A percentile compares a stretch with the other conserved stretches of the same genome.
Conservation (phyloP, 1,284 basidiomycete genomes). For the Cryptococcus jaspeensis region DNA sequence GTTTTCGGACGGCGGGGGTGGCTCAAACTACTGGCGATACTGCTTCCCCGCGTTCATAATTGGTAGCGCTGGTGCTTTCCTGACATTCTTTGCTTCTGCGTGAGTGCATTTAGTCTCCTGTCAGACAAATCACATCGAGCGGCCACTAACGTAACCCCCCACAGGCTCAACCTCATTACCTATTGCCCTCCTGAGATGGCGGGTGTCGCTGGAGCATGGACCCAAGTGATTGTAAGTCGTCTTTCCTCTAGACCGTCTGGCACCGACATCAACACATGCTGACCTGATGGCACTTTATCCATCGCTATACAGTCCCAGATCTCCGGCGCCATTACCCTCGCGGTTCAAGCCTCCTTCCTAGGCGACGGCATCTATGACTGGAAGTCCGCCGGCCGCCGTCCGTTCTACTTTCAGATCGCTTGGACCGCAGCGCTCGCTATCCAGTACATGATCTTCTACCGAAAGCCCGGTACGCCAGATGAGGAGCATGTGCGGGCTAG, state of each 20-base stretch:
- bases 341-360: constrained; percentile 46
- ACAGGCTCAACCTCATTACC: constrained; percentile 30
- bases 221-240: constrained; percentile 38
- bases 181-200: constrained; percentile 44
- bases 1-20: constrained; percentile 39
- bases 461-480: constrained; percentile 24
- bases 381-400: constrained; percentile 25
- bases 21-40: constrained; percentile 45
- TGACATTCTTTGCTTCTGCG: constrained; percentile 26
- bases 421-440: constrained; percentile 27
- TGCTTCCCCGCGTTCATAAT: constrained; percentile 39
- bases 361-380: constrained; percentile 32
- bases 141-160: too few relatives aligned
- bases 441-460: constrained; percentile 35
- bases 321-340: constrained; percentile 39
- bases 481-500: constrained; percentile 37
- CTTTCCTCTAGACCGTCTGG: too few relatives aligned
- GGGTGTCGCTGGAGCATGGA: constrained; percentile 45
- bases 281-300: too few relatives aligned
- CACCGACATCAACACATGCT: too few relatives aligned
- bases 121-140: too few relatives aligned
- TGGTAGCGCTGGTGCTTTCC: constrained; percentile 26
- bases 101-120: background rate
- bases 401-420: constrained; percentile 39
- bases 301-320: constrained; percentile 33